Percentiles rank a stretch among this genome's conserved stretches.
phyloP scores from a whole-genome alignment of 2,329 filamentous ascomycete species.

The Fusarium foetens region DNA sequence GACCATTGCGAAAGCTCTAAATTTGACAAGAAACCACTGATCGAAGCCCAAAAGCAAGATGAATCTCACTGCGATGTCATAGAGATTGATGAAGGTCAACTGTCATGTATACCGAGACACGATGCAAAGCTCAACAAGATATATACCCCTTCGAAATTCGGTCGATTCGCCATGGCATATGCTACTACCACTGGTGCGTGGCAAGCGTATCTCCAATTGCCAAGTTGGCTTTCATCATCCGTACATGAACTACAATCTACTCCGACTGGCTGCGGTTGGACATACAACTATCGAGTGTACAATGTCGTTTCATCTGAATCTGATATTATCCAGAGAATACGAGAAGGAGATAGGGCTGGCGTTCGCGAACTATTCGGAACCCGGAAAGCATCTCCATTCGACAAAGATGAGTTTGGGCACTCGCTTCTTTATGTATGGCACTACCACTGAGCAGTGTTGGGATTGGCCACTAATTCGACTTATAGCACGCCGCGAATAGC shows the following conservation, averaged over 20 bases:
- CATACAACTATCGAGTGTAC: constrained; percentile 32
- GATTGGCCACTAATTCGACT: accelerated
- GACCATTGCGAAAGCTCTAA: background rate
- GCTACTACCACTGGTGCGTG: constrained; percentile 23
- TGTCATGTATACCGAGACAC: background rate
- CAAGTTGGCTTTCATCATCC: constrained; percentile 39
- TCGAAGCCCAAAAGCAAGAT: background rate
- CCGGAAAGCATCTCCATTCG: constrained; percentile 40
- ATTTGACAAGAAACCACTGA: accelerated
- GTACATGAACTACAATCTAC: constrained; percentile 29
- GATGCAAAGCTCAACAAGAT: background rate
- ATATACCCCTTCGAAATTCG: constrained; percentile 14
- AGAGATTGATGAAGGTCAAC: background rate
- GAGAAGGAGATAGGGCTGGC: constrained; percentile 24
- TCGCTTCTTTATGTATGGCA: constrained; percentile 36
- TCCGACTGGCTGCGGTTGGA: background rate
- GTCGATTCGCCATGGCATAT: constrained; percentile 21
- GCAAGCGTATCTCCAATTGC: constrained; percentile 38
- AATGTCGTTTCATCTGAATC: constrained; percentile 30
- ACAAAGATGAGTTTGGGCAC: constrained; percentile 6
- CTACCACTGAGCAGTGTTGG: background rate
- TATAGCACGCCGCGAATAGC: constrained; percentile 17
- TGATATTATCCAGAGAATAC: constrained; percentile 25
- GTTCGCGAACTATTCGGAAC: constrained; percentile 37
- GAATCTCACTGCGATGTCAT: accelerated